These are phyloP conservation scores for Lentinus brumalis DNA, from an alignment of 768 basidiomycete genomes.

Conservation along the genomic window DNA sequence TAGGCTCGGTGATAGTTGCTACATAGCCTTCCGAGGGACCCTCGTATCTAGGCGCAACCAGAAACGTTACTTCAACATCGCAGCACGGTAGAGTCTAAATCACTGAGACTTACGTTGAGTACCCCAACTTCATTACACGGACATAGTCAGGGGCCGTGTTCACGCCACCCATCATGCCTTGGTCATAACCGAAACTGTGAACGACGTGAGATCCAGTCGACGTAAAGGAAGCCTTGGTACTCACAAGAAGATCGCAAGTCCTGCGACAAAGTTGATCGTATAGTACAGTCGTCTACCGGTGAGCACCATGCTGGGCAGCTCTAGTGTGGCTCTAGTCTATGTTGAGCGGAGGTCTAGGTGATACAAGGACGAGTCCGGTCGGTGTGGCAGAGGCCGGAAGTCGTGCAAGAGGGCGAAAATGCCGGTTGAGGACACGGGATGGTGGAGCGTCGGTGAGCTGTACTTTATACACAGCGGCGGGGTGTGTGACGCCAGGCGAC, in stretches of 20 bases:
- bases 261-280: conserved; percentile 34
- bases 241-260: conserved; percentile 37
- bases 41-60: conserved; percentile 29
- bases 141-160: conserved; percentile 49
- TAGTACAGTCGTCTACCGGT: conserved; percentile 30
- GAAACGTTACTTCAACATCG: too few relatives aligned
- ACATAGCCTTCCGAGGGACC: conserved; percentile 45
- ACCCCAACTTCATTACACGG: conserved; percentile 41
- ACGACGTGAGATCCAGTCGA: not conserved
- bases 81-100: not conserved
- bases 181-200: conserved; percentile 49
- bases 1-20: conserved; percentile 44
- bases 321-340: not conserved
- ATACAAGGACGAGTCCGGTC: not conserved
- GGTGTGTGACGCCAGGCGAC: not conserved
- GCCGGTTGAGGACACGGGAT: conserved; percentile 1
- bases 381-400: not conserved
- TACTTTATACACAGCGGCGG: conserved; percentile 7
- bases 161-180: conserved; percentile 52
- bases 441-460: not conserved
- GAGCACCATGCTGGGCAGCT: conserved; percentile 12
- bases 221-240: conserved; percentile 6
- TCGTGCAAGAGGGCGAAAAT: not conserved
- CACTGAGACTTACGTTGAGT: conserved; percentile 30
- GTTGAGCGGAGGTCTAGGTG: not conserved